phyloP scores from a whole-genome alignment of 1,284 basidiomycete genomes.

The Xerocomus minutiporus region DNA sequence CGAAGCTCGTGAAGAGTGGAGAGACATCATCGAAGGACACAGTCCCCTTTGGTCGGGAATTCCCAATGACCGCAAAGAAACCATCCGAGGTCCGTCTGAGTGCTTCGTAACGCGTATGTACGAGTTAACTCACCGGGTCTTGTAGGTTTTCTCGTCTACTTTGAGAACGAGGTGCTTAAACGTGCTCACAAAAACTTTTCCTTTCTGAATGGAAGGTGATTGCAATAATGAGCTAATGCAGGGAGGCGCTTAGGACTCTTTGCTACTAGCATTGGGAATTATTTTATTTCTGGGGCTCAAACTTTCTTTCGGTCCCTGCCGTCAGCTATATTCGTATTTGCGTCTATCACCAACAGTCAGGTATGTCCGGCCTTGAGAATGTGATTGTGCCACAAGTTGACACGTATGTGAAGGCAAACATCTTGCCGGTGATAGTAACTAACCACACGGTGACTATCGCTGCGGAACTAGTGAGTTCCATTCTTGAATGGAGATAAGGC shows the following conservation, averaged over 20 bases:
- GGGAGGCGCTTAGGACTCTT: slow-evolving; percentile 5
- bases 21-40: slow-evolving; percentile 87
- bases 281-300: slow-evolving; percentile 82
- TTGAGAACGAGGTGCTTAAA: slow-evolving; percentile 82
- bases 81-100: slow-evolving; percentile 62
- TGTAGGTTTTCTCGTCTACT: slow-evolving; percentile 83
- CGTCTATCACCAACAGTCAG: slow-evolving; percentile 81
- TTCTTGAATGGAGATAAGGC: slow-evolving; percentile 6
- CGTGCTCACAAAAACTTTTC: slow-evolving; percentile 91
- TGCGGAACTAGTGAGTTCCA: slow-evolving; percentile 71
- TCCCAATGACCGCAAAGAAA: slow-evolving; percentile 88
- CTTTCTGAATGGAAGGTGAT: slow-evolving; percentile 78
- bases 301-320: slow-evolving; percentile 86
- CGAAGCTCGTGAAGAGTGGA: slow-evolving; percentile 85
- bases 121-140: not conserved
- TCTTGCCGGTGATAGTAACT: slow-evolving; percentile 89
- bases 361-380: slow-evolving; percentile 28
- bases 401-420: slow-evolving; percentile 53
- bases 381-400: slow-evolving; percentile 15
- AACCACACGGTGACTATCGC: slow-evolving; percentile 97
- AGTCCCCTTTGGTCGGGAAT: slow-evolving; percentile 86
- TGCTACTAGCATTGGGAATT: slow-evolving; percentile 71
- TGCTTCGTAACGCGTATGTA: slow-evolving; percentile 2
- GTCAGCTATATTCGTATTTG: slow-evolving; percentile 93
- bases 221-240: slow-evolving; percentile 8